A percentile compares a stretch with the other conserved stretches of the same genome.
Conservation (phyloP, 257 asterid species). For the Eucommia ulmoides region DNA sequence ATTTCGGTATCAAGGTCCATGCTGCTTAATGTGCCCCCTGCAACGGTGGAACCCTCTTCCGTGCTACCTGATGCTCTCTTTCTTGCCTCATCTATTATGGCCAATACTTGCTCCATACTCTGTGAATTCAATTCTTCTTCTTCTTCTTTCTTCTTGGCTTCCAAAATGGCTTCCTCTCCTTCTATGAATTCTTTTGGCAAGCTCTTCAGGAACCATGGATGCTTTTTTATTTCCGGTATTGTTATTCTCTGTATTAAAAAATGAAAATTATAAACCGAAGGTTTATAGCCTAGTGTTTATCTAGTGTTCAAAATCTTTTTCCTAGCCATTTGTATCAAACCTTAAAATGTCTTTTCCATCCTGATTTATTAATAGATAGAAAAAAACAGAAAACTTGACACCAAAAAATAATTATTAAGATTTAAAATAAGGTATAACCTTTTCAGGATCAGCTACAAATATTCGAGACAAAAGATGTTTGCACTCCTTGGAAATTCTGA, state of each 20-base stretch:
- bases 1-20: conserved; percentile 29
- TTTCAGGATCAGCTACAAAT: conserved; percentile 66
- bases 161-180: conserved; percentile 25
- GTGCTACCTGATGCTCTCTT: no score
- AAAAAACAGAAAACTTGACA: no score
- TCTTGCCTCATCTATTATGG: conserved; percentile 28
- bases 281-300: no score
- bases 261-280: no score
- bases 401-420: no score
- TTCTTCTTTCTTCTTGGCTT: no score
- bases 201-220: conserved; percentile 30
- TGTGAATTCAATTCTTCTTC: conserved; percentile 28
- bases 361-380: no score
- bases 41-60: conserved; percentile 3
- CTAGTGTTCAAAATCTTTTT: no score
- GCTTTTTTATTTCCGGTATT: conserved; percentile 25
- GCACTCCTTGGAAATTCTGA: conserved; percentile 69
- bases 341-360: no score
- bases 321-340: no score
- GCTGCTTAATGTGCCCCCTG: conserved; percentile 14
- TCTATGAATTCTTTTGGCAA: conserved; percentile 30
- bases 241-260: conserved; percentile 24
- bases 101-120: conserved; percentile 25
- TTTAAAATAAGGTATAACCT: conserved; percentile 41
- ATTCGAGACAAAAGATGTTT: conserved; percentile 68